phyloP scores from a whole-genome alignment of 2,329 filamentous ascomycete genomes.

The Pseudocercospora pini-densiflorae region DNA sequence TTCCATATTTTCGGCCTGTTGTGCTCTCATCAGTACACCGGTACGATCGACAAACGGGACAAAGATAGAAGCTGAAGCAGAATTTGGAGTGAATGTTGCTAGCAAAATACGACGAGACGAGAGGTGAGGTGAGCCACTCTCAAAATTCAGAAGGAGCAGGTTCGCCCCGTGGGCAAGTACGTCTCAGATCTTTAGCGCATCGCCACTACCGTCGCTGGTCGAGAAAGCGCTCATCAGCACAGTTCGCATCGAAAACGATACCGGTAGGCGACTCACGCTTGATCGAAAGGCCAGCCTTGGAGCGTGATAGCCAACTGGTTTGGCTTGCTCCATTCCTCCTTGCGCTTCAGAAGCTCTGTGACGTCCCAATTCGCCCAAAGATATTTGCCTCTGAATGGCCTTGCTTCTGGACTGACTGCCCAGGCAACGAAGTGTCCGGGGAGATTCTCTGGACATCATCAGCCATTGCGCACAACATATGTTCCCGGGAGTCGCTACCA shows the following conservation, averaged over 20 bases:
- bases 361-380: conserved; percentile 24
- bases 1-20: neutral
- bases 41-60: neutral
- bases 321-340: neutral
- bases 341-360: conserved; percentile 12
- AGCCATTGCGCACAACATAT: neutral
- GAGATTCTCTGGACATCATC: neutral
- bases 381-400: conserved; percentile 44
- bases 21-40: neutral
- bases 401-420: conserved; percentile 44
- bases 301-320: conserved; percentile 6
- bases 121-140: too few relatives aligned
- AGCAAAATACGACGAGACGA: too few relatives aligned
- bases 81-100: too few relatives aligned
- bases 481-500: neutral
- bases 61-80: neutral
- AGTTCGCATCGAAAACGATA: neutral
- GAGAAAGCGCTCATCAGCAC: neutral
- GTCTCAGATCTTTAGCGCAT: conserved; percentile 2
- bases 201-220: neutral
- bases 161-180: too few relatives aligned
- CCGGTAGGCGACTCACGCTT: neutral
- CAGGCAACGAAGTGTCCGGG: conserved; percentile 39
- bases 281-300: conserved; percentile 5
- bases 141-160: too few relatives aligned